Percentiles rank a stretch among this genome's conserved stretches.
These are phyloP conservation scores for Hypoxylon rubiginosum DNA, from an alignment of 2,329 filamentous ascomycete species.

Conservation along the genomic window DNA sequence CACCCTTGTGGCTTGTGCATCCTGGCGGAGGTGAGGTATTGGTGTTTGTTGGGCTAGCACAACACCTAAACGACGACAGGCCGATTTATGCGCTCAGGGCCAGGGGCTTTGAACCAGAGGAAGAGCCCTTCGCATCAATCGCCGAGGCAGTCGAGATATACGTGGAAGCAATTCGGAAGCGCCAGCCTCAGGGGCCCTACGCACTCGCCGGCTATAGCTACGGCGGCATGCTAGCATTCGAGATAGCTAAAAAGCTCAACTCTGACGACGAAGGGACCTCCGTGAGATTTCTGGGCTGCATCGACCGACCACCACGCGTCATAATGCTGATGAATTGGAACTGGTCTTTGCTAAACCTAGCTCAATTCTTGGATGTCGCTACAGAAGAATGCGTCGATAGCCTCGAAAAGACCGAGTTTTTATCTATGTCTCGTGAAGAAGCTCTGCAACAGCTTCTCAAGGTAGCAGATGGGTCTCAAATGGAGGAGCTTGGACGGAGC, in stretches of 20 bases:
- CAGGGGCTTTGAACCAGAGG: constrained; percentile 57
- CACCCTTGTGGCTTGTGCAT: constrained; percentile 58
- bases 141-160: constrained; percentile 56
- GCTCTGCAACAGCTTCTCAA: too few relatives aligned
- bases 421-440: too few relatives aligned
- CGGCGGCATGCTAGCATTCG: constrained; percentile 64
- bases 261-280: too few relatives aligned
- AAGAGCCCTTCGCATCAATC: constrained; percentile 58
- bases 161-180: constrained; percentile 54
- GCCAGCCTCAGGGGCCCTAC: constrained; percentile 65
- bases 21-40: constrained; percentile 59
- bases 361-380: too few relatives aligned
- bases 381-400: too few relatives aligned
- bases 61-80: constrained; percentile 54
- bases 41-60: constrained; percentile 56
- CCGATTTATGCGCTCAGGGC: constrained; percentile 61
- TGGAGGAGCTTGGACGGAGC: too few relatives aligned
- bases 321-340: too few relatives aligned
- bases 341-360: too few relatives aligned
- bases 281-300: too few relatives aligned
- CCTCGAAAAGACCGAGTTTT: too few relatives aligned
- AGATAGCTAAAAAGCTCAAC: constrained; percentile 63
- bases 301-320: too few relatives aligned
- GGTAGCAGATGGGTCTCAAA: too few relatives aligned
- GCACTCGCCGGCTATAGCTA: constrained; percentile 66